Percentiles rank a stretch among this genome's conserved stretches.
These are phyloP conservation scores for Williopsis jadinii DNA, from an alignment of 1,139 yeast genomes.

Conservation along the genomic window DNA sequence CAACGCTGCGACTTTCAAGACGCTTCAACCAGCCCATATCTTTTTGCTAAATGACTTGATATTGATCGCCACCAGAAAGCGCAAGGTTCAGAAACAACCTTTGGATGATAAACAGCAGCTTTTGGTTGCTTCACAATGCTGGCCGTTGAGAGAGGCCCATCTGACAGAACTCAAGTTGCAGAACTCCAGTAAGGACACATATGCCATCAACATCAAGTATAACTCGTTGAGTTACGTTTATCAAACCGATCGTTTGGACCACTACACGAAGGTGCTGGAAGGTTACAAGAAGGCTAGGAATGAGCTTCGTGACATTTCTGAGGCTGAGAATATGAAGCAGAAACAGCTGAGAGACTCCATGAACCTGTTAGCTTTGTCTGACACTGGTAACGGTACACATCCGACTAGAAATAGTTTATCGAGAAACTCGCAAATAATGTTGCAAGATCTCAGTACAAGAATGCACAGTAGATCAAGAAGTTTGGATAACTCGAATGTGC, in stretches of 20 bases:
- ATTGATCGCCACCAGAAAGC: constrained; percentile 62
- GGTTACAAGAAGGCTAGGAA: constrained; percentile 61
- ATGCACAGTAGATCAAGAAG: constrained; percentile 51
- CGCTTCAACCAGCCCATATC: constrained; percentile 68
- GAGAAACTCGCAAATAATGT: constrained; percentile 24
- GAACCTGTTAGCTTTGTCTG: constrained; percentile 36
- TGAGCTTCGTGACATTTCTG: constrained; percentile 41
- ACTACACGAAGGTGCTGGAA: constrained; percentile 38
- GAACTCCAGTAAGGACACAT: constrained; percentile 26
- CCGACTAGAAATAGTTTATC: constrained; percentile 11
- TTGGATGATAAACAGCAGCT: constrained; percentile 23
- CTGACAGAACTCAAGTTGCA: constrained; percentile 34
- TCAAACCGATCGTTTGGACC: constrained; percentile 23
- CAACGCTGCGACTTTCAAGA: constrained; percentile 82
- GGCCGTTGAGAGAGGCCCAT: constrained; percentile 62
- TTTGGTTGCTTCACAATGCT: constrained; percentile 71
- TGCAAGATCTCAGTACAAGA: constrained; percentile 46
- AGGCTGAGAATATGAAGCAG: constrained; percentile 36
- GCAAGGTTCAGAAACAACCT: constrained; percentile 27
- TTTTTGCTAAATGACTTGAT: constrained; percentile 74
- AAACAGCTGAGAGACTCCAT: constrained; percentile 40
- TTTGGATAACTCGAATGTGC: constrained; percentile 34
- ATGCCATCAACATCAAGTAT: constrained; percentile 41
- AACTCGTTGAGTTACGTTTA: constrained; percentile 49
- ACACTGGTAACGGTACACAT: constrained; percentile 7